These are phyloP conservation scores for Colletotrichum zoysiae DNA, from an alignment of 2,329 filamentous ascomycete species.

Conservation along the genomic window DNA sequence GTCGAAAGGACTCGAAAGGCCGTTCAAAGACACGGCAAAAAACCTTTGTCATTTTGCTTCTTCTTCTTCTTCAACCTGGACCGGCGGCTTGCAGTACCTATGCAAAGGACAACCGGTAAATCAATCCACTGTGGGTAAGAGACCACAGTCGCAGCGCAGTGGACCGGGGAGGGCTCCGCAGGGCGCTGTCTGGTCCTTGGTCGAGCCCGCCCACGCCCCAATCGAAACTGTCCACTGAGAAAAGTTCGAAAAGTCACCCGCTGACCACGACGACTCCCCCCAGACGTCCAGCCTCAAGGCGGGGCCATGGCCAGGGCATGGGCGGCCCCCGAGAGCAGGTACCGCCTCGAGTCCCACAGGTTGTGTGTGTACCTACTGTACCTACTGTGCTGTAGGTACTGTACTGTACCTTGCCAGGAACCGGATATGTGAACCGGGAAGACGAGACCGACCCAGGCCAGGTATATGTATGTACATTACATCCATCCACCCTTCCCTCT, in stretches of 20 bases:
- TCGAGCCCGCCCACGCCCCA: conserved; percentile 37
- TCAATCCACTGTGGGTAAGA: conserved; percentile 25
- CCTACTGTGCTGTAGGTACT: too few species aligned
- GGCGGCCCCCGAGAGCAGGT: conserved; percentile 23
- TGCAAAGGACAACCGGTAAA: conserved; percentile 16
- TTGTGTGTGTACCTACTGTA: too few species aligned
- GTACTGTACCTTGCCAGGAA: conserved; percentile 34
- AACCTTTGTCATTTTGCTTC: not conserved
- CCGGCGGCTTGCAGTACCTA: conserved; percentile 10
- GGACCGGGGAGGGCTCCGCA: conserved; percentile 23
- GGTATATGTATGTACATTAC: not conserved
- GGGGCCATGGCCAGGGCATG: conserved; percentile 26
- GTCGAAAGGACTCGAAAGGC: not conserved
- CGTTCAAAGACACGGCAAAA: not conserved
- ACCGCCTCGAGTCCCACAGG: conserved; percentile 29
- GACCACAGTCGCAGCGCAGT: conserved; percentile 30
- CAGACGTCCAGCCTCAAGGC: conserved; percentile 36
- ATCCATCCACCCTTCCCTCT: not conserved
- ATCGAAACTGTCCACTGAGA: conserved; percentile 42
- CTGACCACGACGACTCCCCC: conserved; percentile 38
- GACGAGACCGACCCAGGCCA: not conserved
- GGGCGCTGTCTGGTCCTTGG: conserved; percentile 33
- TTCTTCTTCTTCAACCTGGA: not conserved
- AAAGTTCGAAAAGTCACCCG: conserved; percentile 42
- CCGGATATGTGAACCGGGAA: conserved; percentile 38